Evolutionary conservation across 2,329 filamentous ascomycete species (phyloP), one percentile per base, ranked within the genome.

Genomic region (Rachicladosporium sp.): DNA sequence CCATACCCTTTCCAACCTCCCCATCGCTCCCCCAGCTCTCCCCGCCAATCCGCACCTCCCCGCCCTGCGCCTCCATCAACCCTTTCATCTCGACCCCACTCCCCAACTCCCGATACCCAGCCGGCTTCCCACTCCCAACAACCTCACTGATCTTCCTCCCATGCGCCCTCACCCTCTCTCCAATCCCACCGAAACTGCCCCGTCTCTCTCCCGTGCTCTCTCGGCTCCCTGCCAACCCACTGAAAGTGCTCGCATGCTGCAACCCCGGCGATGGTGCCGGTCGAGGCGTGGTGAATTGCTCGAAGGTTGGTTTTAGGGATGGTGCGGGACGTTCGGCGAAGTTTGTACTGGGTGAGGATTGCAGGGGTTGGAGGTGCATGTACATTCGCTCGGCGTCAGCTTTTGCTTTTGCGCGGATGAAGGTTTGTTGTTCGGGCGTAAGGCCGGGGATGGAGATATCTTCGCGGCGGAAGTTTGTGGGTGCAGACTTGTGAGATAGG

Each of bases 401-500:
- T 27, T 36, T 42, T 40, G 51, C 51, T 46, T 57, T 57, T 43
- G 54, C 51, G 42, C 55, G 55, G 43, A 58, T 48, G 21, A 44
- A 50, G 29, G 35, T 35, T 44, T 52, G 50, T 40, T 56, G 47
- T 21, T 50, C 46, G 6, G 48, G 43, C 6, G 48, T 46, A n/a
- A 59, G 44, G 23, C 55, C 55, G 10, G 49, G 47, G 27, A 58
- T 46, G 32, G 44, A 46, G 27, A 58, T 46, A 36, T 59, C 56
- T 44, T 58, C 48, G 40, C 55, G 49, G 35, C 54, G 50, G 42
- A 58, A 58, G 40, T 58, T 43, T 33, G 52, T 58, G 9, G 56
- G 56, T 10, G 37, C 41, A 42, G 53, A 51, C 56, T 58, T 45
- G 15, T 41, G 15, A 6, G 10, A 33, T 27, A n/a, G 13, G 29